Evolutionary conservation across 2,329 filamentous ascomycete species (phyloP).

Genomic region (Sclerotinia spermophila): DNA sequence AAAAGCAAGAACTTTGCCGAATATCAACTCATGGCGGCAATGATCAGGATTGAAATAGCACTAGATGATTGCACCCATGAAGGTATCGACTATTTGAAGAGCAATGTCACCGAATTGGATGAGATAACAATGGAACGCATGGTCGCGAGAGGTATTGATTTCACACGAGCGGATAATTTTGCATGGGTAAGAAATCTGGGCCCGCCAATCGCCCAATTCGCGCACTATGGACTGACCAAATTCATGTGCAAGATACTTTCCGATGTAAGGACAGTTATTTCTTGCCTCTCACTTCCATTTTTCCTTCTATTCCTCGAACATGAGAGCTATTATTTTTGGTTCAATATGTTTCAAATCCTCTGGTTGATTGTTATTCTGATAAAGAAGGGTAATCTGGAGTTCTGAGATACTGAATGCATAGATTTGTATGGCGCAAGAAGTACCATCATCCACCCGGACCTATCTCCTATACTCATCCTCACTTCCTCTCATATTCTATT

Average conservation of each 20-base stretch:
- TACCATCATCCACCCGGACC: background rate
- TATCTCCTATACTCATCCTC: background rate
- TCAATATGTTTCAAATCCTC: background rate
- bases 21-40: background rate
- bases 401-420: background rate
- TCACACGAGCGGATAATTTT: background rate
- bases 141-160: background rate
- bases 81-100: background rate
- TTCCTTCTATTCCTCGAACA: background rate
- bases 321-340: background rate
- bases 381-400: background rate
- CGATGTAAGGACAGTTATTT: background rate
- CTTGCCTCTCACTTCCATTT: background rate
- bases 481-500: background rate
- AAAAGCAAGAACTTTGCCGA: background rate
- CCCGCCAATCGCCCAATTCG: constrained; percentile 7
- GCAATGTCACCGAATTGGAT: background rate
- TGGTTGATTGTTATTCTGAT: background rate
- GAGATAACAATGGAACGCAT: constrained; percentile 2
- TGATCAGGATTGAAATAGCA: background rate
- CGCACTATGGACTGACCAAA: constrained; percentile 19
- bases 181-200: background rate
- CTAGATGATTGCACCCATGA: background rate
- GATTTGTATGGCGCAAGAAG: background rate
- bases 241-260: constrained; percentile 15